Base-by-base conservation (phyloP, 306 rosid genomes). In the Crotalaria pallida region DNA sequence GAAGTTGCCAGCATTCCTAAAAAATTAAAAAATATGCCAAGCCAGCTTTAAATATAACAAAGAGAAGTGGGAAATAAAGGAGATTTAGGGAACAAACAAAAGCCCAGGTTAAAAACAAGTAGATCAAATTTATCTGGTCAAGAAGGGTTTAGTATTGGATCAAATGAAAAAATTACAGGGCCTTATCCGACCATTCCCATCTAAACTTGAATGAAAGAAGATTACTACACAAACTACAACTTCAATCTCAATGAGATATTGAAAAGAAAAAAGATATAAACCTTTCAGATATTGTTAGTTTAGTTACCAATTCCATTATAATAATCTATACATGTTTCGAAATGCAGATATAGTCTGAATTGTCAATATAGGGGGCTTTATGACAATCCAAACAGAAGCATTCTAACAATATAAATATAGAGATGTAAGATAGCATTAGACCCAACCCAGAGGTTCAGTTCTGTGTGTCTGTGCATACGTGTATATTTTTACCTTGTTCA, bases 401-500 rank as follows among this genome's bases (percentile, higher is more conserved):
- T 5, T 27, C n/a, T 17, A 11, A 52, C 50, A 67, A 79, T 38
- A 5, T 29, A 29, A 53, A 66, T 18, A 38, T 2, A 44, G 33
- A 38, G 48, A 58, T 21, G 59, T 21, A 49, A 6, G 53, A 56
- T 47, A 67, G 59, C 18, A 66, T 52, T 58, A 47, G 59, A 16
- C 50, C 23, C 56, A n/a, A 10, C 50, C 23, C 56, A n/a, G 7
- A 69, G 26, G n/a, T 10, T 27, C 11, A 59, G 10, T 23, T 22
- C 6, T 48, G 26, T 4, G 5, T 29, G 9, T 74, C 12, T 19
- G 9, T 1, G 60, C n/a, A 1, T 3, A 22, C 3, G 45, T 49
- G 60, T 44, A 67, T 17, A 58, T 43, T 8, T 72, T 76, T 81
- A 93, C 98, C 96, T 88, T 88, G 96, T 0, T 90, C 97, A 71